These are phyloP conservation scores for Leccinum variicolor DNA, from an alignment of 768 basidiomycete species.

Conservation along the genomic window DNA sequence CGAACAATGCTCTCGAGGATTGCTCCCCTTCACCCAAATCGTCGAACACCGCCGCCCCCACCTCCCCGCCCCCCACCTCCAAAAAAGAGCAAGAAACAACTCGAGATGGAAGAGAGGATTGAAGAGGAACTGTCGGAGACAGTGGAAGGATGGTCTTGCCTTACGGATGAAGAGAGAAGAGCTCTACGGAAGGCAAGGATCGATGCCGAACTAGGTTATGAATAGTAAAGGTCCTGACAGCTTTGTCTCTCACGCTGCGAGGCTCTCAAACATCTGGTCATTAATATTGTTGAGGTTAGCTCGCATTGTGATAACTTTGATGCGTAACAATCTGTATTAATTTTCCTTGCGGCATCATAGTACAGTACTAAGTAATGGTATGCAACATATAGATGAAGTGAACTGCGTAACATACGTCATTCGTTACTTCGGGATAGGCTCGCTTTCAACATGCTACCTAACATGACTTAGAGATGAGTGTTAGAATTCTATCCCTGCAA, in stretches of 20 bases:
- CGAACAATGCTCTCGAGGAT: constrained; percentile 61
- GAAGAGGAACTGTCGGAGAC: constrained; percentile 76
- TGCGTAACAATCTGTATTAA: neutral
- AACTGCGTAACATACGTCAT: neutral
- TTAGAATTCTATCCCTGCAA: constrained; percentile 21
- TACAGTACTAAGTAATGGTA: neutral
- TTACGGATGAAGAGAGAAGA: constrained; percentile 42
- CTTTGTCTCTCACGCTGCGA: neutral
- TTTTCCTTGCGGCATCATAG: neutral
- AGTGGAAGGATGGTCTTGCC: constrained; percentile 59
- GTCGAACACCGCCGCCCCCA: constrained; percentile 71
- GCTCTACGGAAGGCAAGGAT: constrained; percentile 57
- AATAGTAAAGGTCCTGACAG: constrained; percentile 22
- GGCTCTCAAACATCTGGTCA: neutral
- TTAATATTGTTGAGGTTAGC: neutral
- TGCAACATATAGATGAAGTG: constrained; percentile 1
- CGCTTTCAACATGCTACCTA: too few species aligned
- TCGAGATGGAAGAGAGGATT: constrained; percentile 74
- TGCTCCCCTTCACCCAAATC: constrained; percentile 72
- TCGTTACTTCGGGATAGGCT: neutral
- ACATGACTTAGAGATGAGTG: constrained; percentile 11
- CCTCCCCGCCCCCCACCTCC: constrained; percentile 65
- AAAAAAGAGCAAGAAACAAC: constrained; percentile 79
- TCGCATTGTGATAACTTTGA: neutral
- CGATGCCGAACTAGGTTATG: constrained; percentile 61